Percentiles rank a stretch among this genome's conserved stretches.
Evolutionary conservation across 73 alveolate species (phyloP).

Genomic region (Chromera velia): DNA sequence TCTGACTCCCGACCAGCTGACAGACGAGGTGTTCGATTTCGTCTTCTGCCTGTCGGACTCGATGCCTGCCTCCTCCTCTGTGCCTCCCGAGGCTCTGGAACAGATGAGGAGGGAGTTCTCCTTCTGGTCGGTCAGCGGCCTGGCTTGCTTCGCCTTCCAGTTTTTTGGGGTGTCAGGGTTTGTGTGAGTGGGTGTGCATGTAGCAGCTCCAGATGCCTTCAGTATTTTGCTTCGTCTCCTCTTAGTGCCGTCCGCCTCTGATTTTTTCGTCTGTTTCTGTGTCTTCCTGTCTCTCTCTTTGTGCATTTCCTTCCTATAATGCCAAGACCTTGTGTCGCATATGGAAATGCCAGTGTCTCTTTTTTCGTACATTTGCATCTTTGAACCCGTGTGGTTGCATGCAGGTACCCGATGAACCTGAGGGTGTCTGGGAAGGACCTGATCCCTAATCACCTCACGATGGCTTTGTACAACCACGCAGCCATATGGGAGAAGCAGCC

Average conservation of each 20-base stretch:
- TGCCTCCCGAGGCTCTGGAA: constrained; percentile 66
- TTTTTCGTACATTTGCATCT: too few relatives aligned
- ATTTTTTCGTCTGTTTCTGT: not conserved
- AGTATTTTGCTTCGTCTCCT: too few relatives aligned
- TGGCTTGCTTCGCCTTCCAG: too few relatives aligned
- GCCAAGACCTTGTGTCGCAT: not conserved
- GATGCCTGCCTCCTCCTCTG: constrained; percentile 56
- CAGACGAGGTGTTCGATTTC: constrained; percentile 91
- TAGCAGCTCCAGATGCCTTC: too few relatives aligned
- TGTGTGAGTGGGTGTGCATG: too few relatives aligned
- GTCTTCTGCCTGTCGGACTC: constrained; percentile 70
- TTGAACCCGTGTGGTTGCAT: too few relatives aligned
- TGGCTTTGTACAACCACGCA: constrained; percentile 95
- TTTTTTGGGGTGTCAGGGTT: too few relatives aligned
- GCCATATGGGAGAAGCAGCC: constrained; percentile 89
- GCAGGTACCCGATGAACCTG: constrained; percentile 93
- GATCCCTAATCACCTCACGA: constrained; percentile 92
- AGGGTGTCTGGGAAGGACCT: constrained; percentile 96
- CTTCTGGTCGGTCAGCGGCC: constrained; percentile 58
- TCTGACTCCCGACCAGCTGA: too few relatives aligned
- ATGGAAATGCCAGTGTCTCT: not conserved
- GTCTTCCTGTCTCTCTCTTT: not conserved
- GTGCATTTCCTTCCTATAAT: not conserved
- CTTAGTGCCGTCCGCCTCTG: not conserved
- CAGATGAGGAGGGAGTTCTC: constrained; percentile 84